Evolutionary conservation across 2,329 filamentous ascomycete genomes (phyloP), one percentile per base, ranked within the genome.

Genomic region (Dactylellina leptospora): DNA sequence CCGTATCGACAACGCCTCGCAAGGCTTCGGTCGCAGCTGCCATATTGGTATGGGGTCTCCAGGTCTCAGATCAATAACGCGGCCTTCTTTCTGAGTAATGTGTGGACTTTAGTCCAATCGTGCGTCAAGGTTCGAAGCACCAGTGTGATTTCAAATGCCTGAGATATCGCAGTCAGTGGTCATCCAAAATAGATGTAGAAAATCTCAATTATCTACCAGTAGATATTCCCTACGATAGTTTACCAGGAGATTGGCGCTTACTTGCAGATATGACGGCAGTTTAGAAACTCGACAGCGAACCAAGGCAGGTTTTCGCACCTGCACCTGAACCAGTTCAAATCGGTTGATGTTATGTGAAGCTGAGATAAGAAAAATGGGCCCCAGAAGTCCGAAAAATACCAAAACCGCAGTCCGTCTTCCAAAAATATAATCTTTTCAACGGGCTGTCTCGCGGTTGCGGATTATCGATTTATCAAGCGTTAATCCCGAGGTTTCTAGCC

Each of bases 401-500:
- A 53, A 38, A 2, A 20, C 22, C 5, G 8, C 9, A 25, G 22
- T 25, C 36, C 9, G n/a, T 38, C 16, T 2, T 38, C 16, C n/a
- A 23, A 20, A 53, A 53, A 38, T 38, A 53, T 16, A 23, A 22
- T 13, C 22, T 36, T 22, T 10, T 38, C 10, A 27, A n/a, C 22
- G 9, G 25, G 48, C 11, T 36, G 48, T 38, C 18, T 53, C 30
- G 18, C 23, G 10, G 27, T n/a, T 30, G n/a, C 30, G 16, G 33
- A 38, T 61, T 51, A n/a, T n/a, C n/a, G n/a, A n/a, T n/a, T n/a
- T n/a, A 51, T 51, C 44, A 28, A 28, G 18, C 16, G 28, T 48
- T 60, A 27, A 60, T 60, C 45, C 27, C 20, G 40, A 20, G 51
- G 44, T 40, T 36, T 27, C 22, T 28, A 38, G 42, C 23, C 33